A percentile compares a stretch with the other conserved stretches of the same genome.
Conservation (phyloP, 139 green algal species). For the Micractinium conductrix region DNA sequence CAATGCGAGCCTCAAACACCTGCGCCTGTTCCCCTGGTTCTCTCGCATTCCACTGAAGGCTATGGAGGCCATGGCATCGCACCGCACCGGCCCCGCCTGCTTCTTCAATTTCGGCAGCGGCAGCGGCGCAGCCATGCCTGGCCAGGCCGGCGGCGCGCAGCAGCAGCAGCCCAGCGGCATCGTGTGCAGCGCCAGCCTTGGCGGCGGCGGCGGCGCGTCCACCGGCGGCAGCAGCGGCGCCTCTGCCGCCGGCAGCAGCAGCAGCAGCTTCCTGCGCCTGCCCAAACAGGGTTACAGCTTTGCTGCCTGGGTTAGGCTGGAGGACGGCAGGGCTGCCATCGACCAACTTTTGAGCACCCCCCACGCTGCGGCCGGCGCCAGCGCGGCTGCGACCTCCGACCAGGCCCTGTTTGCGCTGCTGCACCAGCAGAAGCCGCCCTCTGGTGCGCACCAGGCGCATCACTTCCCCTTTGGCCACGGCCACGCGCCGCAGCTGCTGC, state of each 20-base stretch:
- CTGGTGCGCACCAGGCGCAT: neutral
- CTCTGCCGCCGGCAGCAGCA: neutral
- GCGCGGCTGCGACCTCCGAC: neutral
- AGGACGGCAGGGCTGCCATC: constrained; percentile 8
- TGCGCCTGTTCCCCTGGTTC: no score
- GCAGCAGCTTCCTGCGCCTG: neutral
- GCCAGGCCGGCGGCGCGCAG: neutral
- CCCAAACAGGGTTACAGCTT: constrained; percentile 50
- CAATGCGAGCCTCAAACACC: no score
- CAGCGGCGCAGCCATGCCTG: neutral
- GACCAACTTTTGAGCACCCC: neutral
- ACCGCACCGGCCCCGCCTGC: constrained; percentile 34
- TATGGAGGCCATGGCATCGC: constrained; percentile 47
- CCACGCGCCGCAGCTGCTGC: constrained; percentile 1
- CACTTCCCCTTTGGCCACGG: neutral
- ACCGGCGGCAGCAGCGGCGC: neutral
- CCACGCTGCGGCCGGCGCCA: no score
- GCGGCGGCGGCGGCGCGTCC: neutral
- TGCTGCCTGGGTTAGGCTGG: constrained; percentile 52
- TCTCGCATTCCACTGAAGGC: no score
- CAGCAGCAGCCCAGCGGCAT: constrained; percentile 20
- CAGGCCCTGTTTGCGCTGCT: constrained; percentile 17
- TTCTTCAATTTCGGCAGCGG: constrained; percentile 55
- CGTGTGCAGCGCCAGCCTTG: constrained; percentile 17
- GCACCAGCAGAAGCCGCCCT: constrained; percentile 2